Evolutionary conservation across 805 yeast genomes (phyloP), one percentile per base, ranked within the genome.

Genomic region (Hanseniaspora valbyensis): DNA sequence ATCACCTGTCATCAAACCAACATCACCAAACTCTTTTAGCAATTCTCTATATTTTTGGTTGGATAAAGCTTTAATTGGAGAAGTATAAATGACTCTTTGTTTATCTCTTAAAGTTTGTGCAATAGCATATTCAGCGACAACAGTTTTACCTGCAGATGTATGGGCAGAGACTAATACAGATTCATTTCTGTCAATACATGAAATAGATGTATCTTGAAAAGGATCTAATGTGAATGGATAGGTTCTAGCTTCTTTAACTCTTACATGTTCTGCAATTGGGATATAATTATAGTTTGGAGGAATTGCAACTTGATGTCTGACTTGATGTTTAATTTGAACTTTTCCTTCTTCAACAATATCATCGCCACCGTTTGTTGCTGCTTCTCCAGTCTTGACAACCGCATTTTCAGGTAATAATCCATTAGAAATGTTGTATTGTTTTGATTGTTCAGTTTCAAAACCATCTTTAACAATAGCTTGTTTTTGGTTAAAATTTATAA

Each of bases 1-100:
- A 74, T 92, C 99, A 66, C 99, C 99, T 12, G 99, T 92, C 95
- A 92, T 92, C 54, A 92, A 74, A 45, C 99, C 99, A 28, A 51
- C 48, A 30, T 51, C 53, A 21, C 92, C 90, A 70, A 92, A 86
- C 60, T 89, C 95, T 2, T 95, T 95, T 52, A 81, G 71, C 57
- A 92, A 71, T 65, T 89, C 97, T 69, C 97, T 77, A 62, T 85
- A 89, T 62, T 89, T 89, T 67, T 89, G 97, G 65, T 89, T 89
- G 59, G 95, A 84, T 65, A 89, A 74, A 0, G 96, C 96, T 64
- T 89, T 89, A 63, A 89, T 89, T 3, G 96, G 96, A 4, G 96
- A 88, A 0, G 96, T 89, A 62, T 89, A 89, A 54, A 89, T 89
- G 49, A 89, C 96, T 64, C 96, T 77, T 66, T 89, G 96, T 61